Percentiles rank a stretch among this genome's conserved stretches.
Conservation (phyloP, 1,139 yeast genomes). For the Geotrichum restrictum region DNA sequence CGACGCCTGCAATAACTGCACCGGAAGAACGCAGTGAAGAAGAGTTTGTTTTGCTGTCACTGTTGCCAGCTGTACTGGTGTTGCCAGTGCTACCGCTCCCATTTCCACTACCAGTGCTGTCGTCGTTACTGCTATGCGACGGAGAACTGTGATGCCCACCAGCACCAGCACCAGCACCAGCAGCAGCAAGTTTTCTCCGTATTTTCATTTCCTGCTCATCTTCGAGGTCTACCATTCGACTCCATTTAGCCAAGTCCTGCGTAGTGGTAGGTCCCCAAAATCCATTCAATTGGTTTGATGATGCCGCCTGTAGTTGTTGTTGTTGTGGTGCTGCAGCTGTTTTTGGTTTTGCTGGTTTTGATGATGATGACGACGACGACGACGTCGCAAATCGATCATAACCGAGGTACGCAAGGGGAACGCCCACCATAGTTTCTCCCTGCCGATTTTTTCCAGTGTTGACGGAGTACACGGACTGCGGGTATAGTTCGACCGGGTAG, state of each 20-base stretch:
- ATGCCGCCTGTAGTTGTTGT: too few species aligned
- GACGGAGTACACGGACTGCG: not conserved
- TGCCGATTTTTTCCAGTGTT: not conserved
- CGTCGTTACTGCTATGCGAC: not conserved
- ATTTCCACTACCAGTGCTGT: not conserved
- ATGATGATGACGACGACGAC: too few species aligned
- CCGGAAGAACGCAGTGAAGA: not conserved
- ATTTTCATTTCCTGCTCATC: too few species aligned
- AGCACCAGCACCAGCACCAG: too few species aligned
- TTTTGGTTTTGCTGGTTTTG: not conserved
- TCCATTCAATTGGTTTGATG: not conserved
- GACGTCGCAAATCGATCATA: not conserved
- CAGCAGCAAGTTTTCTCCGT: too few species aligned
- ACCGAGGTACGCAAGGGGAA: not conserved
- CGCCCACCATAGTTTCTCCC: not conserved
- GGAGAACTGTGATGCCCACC: too few species aligned
- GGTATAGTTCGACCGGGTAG: slow-evolving; percentile 1
- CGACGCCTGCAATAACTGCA: not conserved
- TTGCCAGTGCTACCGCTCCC: too few species aligned
- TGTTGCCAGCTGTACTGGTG: too few species aligned
- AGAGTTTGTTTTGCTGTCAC: not conserved
- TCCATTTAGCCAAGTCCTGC: too few species aligned
- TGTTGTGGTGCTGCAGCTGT: not conserved
- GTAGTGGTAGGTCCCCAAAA: not conserved
- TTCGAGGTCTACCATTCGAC: too few species aligned